Conservation (phyloP, 257 asterid species). For the Ajuga chamaepitys region DNA sequence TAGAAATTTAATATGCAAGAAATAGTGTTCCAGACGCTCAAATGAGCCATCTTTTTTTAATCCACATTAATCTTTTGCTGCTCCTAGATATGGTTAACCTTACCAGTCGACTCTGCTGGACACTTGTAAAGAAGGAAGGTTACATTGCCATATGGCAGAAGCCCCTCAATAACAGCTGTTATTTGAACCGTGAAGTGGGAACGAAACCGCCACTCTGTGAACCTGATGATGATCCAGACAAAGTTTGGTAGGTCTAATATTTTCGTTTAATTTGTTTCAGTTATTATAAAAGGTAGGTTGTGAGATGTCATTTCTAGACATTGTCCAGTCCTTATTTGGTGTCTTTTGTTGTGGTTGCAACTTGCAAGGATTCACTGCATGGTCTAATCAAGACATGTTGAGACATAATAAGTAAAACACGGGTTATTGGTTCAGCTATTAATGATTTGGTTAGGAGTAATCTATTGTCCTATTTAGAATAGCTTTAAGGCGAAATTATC, state of each 20-base stretch:
- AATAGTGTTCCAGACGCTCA: not conserved
- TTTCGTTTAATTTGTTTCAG: not conserved
- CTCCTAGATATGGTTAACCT: constrained; percentile 80
- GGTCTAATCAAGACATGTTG: not conserved
- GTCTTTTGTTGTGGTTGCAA: not conserved
- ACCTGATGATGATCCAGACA: constrained; percentile 77
- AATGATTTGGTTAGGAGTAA: not conserved
- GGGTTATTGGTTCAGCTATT: not conserved
- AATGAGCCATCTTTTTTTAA: constrained; percentile 6
- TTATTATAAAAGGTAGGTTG: not conserved
- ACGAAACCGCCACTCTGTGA: constrained; percentile 72
- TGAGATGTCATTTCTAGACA: not conserved
- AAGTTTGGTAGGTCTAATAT: constrained; percentile 51
- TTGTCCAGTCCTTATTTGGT: not conserved
- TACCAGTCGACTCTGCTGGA: constrained; percentile 83
- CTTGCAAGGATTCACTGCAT: not conserved
- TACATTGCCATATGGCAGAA: constrained; percentile 95
- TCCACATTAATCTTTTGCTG: not conserved
- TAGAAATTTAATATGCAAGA: constrained; percentile 2
- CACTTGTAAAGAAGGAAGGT: constrained; percentile 86
- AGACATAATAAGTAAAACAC: not conserved
- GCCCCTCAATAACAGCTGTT: constrained; percentile 80
- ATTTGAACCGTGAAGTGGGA: constrained; percentile 73
- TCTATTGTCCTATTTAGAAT: not conserved
- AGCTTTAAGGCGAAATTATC: not conserved